Evolutionary conservation across 305 asterid species (phyloP).

Genomic region (Fraxinus baroniana): DNA sequence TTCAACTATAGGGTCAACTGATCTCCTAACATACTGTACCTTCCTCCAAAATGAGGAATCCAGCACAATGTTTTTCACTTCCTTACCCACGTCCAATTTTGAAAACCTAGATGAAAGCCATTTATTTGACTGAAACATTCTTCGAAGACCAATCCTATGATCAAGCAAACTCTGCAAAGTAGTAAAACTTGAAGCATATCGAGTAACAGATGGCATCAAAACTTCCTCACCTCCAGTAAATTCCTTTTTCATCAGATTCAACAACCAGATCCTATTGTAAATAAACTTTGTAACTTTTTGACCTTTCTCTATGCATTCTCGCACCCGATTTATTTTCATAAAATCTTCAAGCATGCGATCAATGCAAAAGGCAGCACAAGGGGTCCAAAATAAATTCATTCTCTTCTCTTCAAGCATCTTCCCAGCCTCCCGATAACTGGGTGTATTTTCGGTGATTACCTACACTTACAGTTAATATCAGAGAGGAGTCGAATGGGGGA

Average conservation of each 20-base stretch:
- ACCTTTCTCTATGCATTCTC: conserved; percentile 74
- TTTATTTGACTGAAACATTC: conserved; percentile 78
- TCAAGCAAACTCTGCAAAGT: conserved; percentile 75
- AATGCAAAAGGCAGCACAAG: conserved; percentile 81
- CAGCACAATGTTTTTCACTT: conserved; percentile 68
- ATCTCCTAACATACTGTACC: conserved; percentile 65
- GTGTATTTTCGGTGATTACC: conserved; percentile 79
- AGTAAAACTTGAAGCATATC: conserved; percentile 65
- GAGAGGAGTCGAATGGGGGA: conserved; percentile 16
- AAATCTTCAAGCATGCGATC: conserved; percentile 74
- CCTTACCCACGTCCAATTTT: conserved; percentile 76
- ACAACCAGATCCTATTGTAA: conserved; percentile 70
- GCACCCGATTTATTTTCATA: conserved; percentile 68
- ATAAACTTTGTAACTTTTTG: conserved; percentile 78
- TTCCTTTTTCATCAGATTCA: conserved; percentile 80
- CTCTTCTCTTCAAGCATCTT: conserved; percentile 94
- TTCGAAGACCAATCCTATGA: conserved; percentile 70
- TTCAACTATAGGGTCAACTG: conserved; percentile 73
- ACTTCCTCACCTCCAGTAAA: conserved; percentile 81
- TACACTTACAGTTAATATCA: conserved; percentile 35
- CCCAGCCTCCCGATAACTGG: conserved; percentile 87
- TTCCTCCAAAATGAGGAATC: conserved; percentile 89
- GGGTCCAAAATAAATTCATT: conserved; percentile 78
- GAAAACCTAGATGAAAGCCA: conserved; percentile 78
- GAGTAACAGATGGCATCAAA: conserved; percentile 64